Conservation (phyloP, 2,329 filamentous ascomycete species). For the Aurifilum marmelostoma region DNA sequence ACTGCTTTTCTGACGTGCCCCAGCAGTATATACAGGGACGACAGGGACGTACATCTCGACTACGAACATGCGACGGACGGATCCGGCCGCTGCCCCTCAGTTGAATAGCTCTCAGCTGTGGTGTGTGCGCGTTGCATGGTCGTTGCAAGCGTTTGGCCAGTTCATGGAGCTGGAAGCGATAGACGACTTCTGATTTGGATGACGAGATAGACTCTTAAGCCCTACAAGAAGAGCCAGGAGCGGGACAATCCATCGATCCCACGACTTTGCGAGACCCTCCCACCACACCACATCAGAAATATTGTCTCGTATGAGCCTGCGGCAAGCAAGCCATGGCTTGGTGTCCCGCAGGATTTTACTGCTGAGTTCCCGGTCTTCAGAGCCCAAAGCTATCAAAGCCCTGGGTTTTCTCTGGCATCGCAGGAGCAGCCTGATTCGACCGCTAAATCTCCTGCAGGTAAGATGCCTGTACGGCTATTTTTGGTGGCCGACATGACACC, state of each 20-base stretch:
- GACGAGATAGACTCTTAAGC: background rate
- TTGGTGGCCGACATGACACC: background rate
- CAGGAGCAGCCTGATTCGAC: background rate
- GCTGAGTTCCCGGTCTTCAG: background rate
- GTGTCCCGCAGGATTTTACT: background rate
- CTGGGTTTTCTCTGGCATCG: background rate
- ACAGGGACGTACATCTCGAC: background rate
- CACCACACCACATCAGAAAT: background rate
- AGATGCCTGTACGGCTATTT: conserved; percentile 14
- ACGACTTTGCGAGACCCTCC: background rate
- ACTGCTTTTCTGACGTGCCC: background rate
- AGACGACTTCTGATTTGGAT: background rate
- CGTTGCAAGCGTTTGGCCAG: background rate
- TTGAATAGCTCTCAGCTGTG: background rate
- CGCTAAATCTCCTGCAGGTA: background rate
- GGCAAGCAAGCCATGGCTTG: background rate
- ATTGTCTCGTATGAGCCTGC: background rate
- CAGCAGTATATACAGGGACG: background rate
- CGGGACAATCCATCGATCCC: background rate
- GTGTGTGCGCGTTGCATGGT: too few species aligned
- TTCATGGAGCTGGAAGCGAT: background rate
- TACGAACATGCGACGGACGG: background rate
- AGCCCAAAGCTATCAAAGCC: background rate
- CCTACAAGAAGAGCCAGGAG: background rate
- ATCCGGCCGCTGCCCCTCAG: background rate